Conservation (phyloP, 495 filamentous ascomycete genomes). For the Podospora fimiseda region DNA sequence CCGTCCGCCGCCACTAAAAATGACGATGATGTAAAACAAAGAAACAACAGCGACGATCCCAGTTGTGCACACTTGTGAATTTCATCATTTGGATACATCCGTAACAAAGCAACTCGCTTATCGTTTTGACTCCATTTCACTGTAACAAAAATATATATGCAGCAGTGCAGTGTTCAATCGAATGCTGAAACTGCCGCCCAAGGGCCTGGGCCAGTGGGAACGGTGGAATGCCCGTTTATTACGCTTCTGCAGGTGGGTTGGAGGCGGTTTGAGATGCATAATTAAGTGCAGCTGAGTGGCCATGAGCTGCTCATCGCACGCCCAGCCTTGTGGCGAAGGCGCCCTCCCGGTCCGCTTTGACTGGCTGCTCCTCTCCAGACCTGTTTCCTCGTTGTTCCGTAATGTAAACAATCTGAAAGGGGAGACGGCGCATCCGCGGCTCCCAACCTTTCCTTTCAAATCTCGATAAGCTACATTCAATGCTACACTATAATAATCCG, state of each 20-base stretch:
- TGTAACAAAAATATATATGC: background rate
- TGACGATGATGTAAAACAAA: background rate
- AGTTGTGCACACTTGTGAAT: background rate
- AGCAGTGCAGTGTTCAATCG: conserved; percentile 6
- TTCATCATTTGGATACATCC: background rate
- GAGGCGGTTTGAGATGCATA: conserved; percentile 24
- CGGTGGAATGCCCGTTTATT: conserved; percentile 11
- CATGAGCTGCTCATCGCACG: conserved; percentile 16
- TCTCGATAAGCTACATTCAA: background rate
- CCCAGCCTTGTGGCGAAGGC: conserved; percentile 27
- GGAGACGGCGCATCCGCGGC: background rate
- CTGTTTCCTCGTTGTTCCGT: background rate
- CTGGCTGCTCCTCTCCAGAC: conserved; percentile 20
- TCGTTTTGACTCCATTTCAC: background rate
- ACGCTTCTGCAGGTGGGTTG: conserved; percentile 12
- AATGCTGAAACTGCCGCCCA: conserved; percentile 26
- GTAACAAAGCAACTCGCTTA: no score
- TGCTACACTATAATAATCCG: no score
- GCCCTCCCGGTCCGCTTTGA: conserved; percentile 14
- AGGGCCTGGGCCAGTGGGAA: conserved; percentile 11
- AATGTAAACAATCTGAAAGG: conserved; percentile 1
- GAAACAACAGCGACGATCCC: background rate
- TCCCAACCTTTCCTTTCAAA: background rate
- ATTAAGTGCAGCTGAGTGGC: conserved; percentile 25
- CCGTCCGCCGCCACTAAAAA: background rate